These are phyloP conservation scores for Blepharisma stoltei DNA, from an alignment of 73 alveolate genomes.

Conservation along the genomic window DNA sequence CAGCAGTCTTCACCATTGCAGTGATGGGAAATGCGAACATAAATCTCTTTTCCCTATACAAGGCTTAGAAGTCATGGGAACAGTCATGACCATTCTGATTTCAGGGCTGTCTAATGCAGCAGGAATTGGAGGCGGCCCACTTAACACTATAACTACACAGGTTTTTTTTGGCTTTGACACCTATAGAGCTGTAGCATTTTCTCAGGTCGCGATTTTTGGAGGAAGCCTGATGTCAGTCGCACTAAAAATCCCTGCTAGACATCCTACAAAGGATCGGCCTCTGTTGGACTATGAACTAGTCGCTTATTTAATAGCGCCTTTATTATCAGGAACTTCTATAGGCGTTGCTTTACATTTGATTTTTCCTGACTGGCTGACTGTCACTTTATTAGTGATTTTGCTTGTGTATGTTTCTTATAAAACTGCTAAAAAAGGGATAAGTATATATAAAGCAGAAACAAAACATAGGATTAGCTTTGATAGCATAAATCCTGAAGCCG, in stretches of 20 bases:
- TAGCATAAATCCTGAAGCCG: neutral
- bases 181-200: conserved; percentile 68
- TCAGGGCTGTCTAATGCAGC: conserved; percentile 75
- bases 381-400: neutral
- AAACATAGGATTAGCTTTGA: neutral
- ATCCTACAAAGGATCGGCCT: conserved; percentile 22
- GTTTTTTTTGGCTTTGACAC: conserved; percentile 65
- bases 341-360: conserved; percentile 33
- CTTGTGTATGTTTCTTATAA: conserved; percentile 19
- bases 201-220: conserved; percentile 36
- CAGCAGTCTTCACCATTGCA: neutral
- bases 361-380: conserved; percentile 29
- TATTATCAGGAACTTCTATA: conserved; percentile 32
- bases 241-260: neutral
- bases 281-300: conserved; percentile 19
- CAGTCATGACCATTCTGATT: conserved; percentile 30
- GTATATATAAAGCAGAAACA: conserved; percentile 29
- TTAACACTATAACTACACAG: conserved; percentile 67
- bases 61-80: conserved; percentile 34
- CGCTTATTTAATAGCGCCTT: conserved; percentile 18
- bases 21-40: neutral
- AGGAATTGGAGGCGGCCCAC: conserved; percentile 88
- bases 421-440: conserved; percentile 29
- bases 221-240: conserved; percentile 35
- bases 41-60: conserved; percentile 3